Conservation (phyloP, 2,329 filamentous ascomycete species). For the Colletotrichum sp. region DNA sequence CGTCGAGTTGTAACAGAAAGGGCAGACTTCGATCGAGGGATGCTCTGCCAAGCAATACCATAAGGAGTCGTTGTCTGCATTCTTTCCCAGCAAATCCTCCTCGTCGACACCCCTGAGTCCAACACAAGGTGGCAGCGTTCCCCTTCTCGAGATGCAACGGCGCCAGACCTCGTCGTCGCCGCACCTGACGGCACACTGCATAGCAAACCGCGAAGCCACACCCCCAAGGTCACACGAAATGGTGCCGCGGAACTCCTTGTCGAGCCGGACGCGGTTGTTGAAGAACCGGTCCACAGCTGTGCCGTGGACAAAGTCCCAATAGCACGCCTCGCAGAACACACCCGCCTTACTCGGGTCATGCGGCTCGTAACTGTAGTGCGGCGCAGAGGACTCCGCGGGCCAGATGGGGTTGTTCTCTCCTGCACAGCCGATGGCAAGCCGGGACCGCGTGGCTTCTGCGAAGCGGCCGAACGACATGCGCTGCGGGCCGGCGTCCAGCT, state of each 20-base stretch:
- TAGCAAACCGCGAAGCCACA: not conserved
- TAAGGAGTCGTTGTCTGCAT: not conserved
- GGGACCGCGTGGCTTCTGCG: not conserved
- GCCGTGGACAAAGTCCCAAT: not conserved
- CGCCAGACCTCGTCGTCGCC: not conserved
- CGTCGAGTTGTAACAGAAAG: not conserved
- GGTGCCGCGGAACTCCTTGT: not conserved
- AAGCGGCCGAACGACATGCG: not conserved
- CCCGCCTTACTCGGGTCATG: not conserved
- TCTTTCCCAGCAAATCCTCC: not conserved
- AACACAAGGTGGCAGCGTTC: not conserved
- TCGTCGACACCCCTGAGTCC: not conserved
- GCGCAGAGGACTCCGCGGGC: not conserved
- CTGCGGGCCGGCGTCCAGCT: not conserved
- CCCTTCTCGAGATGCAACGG: not conserved
- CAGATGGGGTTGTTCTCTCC: not conserved
- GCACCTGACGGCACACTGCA: not conserved
- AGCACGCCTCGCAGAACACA: not conserved
- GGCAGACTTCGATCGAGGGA: not conserved
- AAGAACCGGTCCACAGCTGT: not conserved
- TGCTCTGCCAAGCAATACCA: not conserved
- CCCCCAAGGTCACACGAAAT: not conserved
- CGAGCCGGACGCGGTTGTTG: not conserved
- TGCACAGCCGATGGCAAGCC: not conserved
- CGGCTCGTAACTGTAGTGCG: not conserved